These are phyloP conservation scores for Cyberlindnera subsufficiens DNA, from an alignment of 805 yeast species.

Conservation along the genomic window DNA sequence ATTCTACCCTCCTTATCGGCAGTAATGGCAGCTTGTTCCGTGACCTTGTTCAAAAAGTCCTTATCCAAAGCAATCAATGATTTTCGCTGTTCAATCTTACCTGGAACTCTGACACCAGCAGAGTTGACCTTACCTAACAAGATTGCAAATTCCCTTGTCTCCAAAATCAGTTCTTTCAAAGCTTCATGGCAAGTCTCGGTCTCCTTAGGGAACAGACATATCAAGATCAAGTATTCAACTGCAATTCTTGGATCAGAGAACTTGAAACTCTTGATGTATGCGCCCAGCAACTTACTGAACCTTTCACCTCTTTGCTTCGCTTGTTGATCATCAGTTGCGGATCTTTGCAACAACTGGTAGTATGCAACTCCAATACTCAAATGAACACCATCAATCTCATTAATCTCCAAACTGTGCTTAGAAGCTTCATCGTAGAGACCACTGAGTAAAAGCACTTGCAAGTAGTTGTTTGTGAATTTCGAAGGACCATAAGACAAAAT, in stretches of 20 bases:
- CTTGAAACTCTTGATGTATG: conserved; percentile 78
- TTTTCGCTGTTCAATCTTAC: conserved; percentile 76
- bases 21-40: conserved; percentile 77
- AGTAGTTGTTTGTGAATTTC: conserved; percentile 65
- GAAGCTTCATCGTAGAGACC: conserved; percentile 84
- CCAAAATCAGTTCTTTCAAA: conserved; percentile 74
- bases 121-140: conserved; percentile 79
- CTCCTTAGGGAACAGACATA: conserved; percentile 51
- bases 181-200: conserved; percentile 66
- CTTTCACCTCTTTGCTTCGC: conserved; percentile 30
- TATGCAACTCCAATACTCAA: conserved; percentile 76
- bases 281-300: conserved; percentile 65
- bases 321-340: conserved; percentile 26
- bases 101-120: conserved; percentile 75
- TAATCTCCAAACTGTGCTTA: conserved; percentile 50
- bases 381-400: conserved; percentile 86
- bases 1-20: conserved; percentile 91
- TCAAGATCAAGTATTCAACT: conserved; percentile 76
- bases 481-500: conserved; percentile 68
- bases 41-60: conserved; percentile 61
- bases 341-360: conserved; percentile 58
- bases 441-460: conserved; percentile 64
- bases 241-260: conserved; percentile 86
- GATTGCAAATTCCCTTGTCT: conserved; percentile 77
- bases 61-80: conserved; percentile 55